Conservation (phyloP, 768 basidiomycete species). For the Naematelia aurantialba region DNA sequence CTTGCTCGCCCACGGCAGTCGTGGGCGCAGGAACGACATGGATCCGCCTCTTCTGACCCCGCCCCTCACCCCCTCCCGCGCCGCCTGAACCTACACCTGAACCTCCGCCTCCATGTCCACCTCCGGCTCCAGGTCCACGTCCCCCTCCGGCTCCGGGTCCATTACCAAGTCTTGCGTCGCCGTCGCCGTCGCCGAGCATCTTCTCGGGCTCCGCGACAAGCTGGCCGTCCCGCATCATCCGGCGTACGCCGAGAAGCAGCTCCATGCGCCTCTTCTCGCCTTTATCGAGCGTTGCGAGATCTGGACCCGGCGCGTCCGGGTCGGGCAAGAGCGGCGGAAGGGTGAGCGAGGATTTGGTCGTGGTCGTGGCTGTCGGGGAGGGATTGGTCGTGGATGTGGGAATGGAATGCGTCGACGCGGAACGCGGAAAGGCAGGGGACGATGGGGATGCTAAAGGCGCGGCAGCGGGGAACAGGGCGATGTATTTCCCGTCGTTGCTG, state of each 20-base stretch:
- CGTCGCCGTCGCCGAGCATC: not conserved
- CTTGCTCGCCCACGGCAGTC: slow-evolving; percentile 10
- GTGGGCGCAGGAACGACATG: too few species aligned
- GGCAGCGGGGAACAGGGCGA: too few species aligned
- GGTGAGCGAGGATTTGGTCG: not conserved
- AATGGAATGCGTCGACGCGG: not conserved
- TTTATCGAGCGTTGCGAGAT: slow-evolving; percentile 9
- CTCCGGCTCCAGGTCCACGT: not conserved
- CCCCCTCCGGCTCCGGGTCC: too few species aligned
- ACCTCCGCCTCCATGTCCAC: not conserved
- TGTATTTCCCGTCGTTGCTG: too few species aligned
- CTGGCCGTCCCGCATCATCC: slow-evolving; percentile 4
- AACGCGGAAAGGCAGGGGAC: not conserved
- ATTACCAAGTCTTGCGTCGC: too few species aligned
- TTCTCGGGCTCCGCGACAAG: not conserved
- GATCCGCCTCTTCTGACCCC: too few species aligned
- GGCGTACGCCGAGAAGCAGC: not conserved
- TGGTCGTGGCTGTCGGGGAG: not conserved
- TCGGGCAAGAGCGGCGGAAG: not conserved
- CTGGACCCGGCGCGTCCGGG: not conserved
- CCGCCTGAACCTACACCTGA: too few species aligned
- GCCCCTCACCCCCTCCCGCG: too few species aligned
- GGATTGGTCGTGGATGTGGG: not conserved
- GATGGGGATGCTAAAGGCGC: too few species aligned
- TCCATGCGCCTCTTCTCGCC: slow-evolving; percentile 8